Evolutionary conservation across 2,329 filamentous ascomycete genomes (phyloP).

Genomic region (Sporothrix humicola): DNA sequence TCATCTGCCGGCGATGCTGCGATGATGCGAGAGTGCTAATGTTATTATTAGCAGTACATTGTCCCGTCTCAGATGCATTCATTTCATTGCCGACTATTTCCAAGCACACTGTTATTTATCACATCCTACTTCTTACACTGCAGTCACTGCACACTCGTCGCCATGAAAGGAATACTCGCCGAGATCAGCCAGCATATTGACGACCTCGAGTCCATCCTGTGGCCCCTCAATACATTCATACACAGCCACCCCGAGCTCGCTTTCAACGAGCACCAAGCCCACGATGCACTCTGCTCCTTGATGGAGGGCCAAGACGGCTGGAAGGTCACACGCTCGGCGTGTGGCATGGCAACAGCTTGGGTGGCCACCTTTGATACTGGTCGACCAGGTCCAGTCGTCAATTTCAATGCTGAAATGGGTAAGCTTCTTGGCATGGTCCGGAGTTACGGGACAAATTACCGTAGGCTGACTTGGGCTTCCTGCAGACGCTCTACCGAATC

Average conservation of each 20-base stretch:
- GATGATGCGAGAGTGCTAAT: neutral
- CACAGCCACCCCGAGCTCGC: slow-evolving; percentile 26
- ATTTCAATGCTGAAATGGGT: slow-evolving; percentile 11
- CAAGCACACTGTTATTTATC: neutral
- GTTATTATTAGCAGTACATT: neutral
- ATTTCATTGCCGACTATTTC: neutral
- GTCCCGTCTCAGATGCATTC: neutral
- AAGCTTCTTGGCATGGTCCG: neutral
- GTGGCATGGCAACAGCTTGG: slow-evolving; percentile 7
- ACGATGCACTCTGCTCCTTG: neutral
- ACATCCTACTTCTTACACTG: too few relatives aligned
- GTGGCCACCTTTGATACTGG: neutral
- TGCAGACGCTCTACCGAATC: slow-evolving; percentile 6
- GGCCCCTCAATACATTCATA: slow-evolving; percentile 16
- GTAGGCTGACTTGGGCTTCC: neutral
- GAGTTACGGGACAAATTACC: neutral
- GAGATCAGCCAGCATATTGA: neutral
- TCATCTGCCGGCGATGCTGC: neutral
- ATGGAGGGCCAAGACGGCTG: neutral
- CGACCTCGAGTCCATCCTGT: neutral
- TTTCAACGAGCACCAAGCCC: slow-evolving; percentile 20
- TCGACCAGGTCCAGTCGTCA: neutral
- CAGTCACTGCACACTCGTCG: too few relatives aligned
- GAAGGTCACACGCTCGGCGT: neutral
- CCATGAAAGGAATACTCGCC: neutral